Evolutionary conservation across 768 basidiomycete genomes (phyloP).

Genomic region (Gymnopilus junonius): DNA sequence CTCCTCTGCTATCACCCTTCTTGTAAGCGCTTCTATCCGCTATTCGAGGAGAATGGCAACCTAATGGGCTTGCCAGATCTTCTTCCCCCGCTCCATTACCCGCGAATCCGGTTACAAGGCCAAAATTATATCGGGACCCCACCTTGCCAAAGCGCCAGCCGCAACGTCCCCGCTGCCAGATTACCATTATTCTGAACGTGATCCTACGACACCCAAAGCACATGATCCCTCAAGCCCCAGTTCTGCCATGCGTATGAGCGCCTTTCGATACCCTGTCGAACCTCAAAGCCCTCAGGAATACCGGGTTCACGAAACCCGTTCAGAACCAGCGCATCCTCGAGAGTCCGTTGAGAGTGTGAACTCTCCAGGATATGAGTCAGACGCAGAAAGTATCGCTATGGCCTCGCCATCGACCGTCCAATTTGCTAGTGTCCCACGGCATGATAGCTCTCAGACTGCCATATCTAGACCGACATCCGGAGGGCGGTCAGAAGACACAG

Average conservation of each 20-base stretch:
- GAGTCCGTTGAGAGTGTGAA: constrained; percentile 34
- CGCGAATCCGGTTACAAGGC: constrained; percentile 65
- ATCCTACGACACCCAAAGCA: constrained; percentile 17
- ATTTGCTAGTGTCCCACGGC: constrained; percentile 16
- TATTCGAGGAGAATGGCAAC: neutral
- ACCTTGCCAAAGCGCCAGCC: constrained; percentile 31
- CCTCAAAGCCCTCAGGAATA: constrained; percentile 13
- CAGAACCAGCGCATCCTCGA: constrained; percentile 16
- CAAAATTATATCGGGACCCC: constrained; percentile 35
- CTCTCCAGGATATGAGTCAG: constrained; percentile 45
- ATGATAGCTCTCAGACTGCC: constrained; percentile 20
- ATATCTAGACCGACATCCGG: constrained; percentile 29
- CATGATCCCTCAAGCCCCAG: constrained; percentile 13
- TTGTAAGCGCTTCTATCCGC: constrained; percentile 48
- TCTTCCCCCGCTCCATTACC: constrained; percentile 77
- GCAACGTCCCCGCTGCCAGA: constrained; percentile 30
- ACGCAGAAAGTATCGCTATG: constrained; percentile 34
- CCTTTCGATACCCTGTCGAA: constrained; percentile 28
- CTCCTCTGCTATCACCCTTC: constrained; percentile 79
- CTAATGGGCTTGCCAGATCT: constrained; percentile 49
- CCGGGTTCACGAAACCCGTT: constrained; percentile 8
- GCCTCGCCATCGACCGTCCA: constrained; percentile 27
- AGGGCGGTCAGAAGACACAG: constrained; percentile 33
- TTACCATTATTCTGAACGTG: constrained; percentile 24
- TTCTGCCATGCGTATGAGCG: constrained; percentile 21